Base-by-base conservation (phyloP, 441 rosid species). In the Populus tomentosa region DNA sequence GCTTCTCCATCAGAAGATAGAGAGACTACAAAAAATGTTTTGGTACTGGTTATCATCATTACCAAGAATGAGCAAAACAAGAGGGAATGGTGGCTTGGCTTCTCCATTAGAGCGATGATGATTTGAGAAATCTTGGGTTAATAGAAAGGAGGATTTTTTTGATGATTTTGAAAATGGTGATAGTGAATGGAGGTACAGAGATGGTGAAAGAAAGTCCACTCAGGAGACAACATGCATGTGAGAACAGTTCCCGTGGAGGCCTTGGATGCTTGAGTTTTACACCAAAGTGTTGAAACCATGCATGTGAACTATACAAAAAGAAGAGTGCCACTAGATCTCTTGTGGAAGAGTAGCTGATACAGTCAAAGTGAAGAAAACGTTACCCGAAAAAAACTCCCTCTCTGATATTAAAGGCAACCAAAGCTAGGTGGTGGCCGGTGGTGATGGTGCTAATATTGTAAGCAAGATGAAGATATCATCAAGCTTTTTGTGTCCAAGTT, bases 1-100 rank as follows among this genome's bases (percentile, higher is more conserved):
- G 94, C 92, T 79, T 90, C 80, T 26, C 99, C 99, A 69, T 95
- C 99, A 63, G 93, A 80, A 70, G 98, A 92, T 26, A 93, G 86
- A 32, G 89, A 85, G 62, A 82, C 23, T 3, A 80, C 90, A 23
- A 74, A 67, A 75, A 70, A 69, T 67, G 82, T 77, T 64, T 30
- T 82, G 66, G 78, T 77, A 72, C 82, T 79, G 77, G 82, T 70
- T 46, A 83, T 77, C 71, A 87, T 63, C 24, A 79, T 63, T 33
- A 79, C 76, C 75, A 86, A 71, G 76, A 83, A 70, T 38, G 80
- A 70, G 71, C 71, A 84, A 30, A 79, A 79, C 66, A 89, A 78
- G 73, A 79, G 68, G 83, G 69, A 85, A 69, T 66, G 83, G 59
- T 4, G 59, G 69, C 40, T 67, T 75, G 82, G 83, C 36, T 79